Evolutionary conservation across 441 rosid species (phyloP).

Genomic region (Euphorbia celastroides): DNA sequence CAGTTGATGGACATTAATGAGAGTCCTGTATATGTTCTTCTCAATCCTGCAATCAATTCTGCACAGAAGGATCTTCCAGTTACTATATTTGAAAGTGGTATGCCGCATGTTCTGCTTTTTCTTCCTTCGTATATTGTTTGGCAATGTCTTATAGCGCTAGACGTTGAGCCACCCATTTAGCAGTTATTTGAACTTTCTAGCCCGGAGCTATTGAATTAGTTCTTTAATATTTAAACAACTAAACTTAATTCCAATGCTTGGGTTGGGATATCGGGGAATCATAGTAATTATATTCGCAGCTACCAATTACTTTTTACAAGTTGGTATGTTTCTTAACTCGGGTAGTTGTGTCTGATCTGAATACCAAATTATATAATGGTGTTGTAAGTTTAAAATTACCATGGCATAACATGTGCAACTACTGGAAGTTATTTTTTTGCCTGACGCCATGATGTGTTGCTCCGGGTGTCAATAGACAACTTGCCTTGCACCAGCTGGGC

Average conservation of each 20-base stretch:
- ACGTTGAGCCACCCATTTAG: background rate
- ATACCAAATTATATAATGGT: background rate
- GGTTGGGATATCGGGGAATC: background rate
- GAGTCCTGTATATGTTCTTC: constrained; percentile 87
- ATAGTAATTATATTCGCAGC: background rate
- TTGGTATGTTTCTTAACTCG: background rate
- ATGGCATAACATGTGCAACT: background rate
- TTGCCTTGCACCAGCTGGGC: background rate
- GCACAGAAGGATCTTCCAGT: constrained; percentile 91
- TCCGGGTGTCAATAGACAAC: background rate
- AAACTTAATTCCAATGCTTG: background rate
- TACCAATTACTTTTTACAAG: background rate
- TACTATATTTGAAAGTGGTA: constrained; percentile 85
- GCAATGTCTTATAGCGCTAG: background rate
- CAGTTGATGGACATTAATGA: constrained; percentile 97
- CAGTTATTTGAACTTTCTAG: background rate
- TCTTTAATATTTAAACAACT: background rate
- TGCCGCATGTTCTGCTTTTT: background rate
- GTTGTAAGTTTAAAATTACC: background rate
- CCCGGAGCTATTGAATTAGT: background rate
- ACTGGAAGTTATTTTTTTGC: background rate
- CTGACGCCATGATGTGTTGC: background rate
- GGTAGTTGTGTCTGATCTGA: background rate
- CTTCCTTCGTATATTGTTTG: background rate
- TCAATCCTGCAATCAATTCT: constrained; percentile 75